Evolutionary conservation across 495 filamentous ascomycete species (phyloP), one percentile per base, ranked within the genome.

Genomic region (Cudoniella acicularis): DNA sequence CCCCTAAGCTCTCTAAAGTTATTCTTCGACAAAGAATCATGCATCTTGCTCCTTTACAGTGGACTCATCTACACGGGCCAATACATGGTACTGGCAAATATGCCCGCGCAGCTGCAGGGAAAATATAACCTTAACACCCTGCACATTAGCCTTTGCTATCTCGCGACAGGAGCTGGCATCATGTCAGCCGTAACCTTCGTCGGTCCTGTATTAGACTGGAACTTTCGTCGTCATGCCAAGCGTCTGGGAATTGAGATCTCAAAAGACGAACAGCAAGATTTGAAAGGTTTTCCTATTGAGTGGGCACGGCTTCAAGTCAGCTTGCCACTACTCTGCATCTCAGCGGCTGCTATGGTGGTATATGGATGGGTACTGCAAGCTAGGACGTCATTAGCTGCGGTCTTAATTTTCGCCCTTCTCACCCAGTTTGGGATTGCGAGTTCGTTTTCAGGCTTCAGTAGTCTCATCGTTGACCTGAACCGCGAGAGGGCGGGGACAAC

Each of bases 211-310:
- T 68, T 83, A 25, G 80, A 84, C 54, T 72, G 72, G 61, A 83
- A 84, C 57, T 87, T 65, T 13, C 67, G 73, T 0, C 75, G 76
- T 1, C 72, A 73, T 30, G 77, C 80, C 23, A 48, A 53, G 22
- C 63, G 62, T 1, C 66, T 72, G 2, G 73, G 73, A 10, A 67
- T 84, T n/a, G 66, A 75, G 0, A 58, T 79, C 40, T 70, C 77
- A 23, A 75, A 74, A 22, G 74, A 70, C 21, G 72, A 73, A 1
- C 69, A 75, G 52, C 69, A 75, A 16, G 74, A 84, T 51, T 65
- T 87, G 45, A 55, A 60, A 0, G 67, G 71, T 10, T 88, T 88
- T 41, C 84, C 85, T 2, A 82, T 89, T 55, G 86, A 88, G 65
- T 71, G 74, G 21, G 84, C 84, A 1, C 76, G 86, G 20, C 75